Base-by-base conservation (phyloP, 2,329 filamentous ascomycete species). In the Ilyonectria mors-panacis region DNA sequence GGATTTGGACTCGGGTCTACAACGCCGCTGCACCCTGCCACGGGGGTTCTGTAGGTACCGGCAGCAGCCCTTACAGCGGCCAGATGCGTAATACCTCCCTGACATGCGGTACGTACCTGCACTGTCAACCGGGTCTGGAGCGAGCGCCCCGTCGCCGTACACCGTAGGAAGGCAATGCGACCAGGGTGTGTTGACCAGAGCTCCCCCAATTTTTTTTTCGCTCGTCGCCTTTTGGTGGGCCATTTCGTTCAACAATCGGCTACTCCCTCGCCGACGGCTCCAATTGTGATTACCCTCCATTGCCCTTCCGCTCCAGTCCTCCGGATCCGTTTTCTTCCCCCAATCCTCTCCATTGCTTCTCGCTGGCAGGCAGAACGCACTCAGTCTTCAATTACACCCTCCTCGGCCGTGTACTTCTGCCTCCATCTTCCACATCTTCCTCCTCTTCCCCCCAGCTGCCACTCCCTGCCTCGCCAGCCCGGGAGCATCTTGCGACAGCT, bases 181-280 rank as follows among this genome's bases (percentile, higher is more conserved):
- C 68, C 42, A 58, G 73, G 72, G 70, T 68, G 67, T 57, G 48
- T 23, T 66, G 66, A 71, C 68, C 63, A 73, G 55, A 74, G 71
- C 70, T 76, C 76, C 78, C 78, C 78, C 78, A 77, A 78, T 75
- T 77, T 77, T 77, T 79, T 78, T 73, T 58, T 74, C 71, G 63
- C 67, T 73, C 68, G 73, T 72, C 72, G 75, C 68, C 75, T 75
- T 75, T 71, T 75, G 74, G 78, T 80, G 78, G 78, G 78, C 71
- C 77, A 26, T 17, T 59, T 71, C 47, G 78, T 80, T 80, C 78
- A 80, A 80, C 78, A 80, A 80, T 79, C 77, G 72, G 75, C 62
- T 70, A 61, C 65, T 70, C 73, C 72, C 71, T 77, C 73, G 70
- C 56, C 63, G 73, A 69, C 63, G 71, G 70, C 57, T 74, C 72